A percentile compares a stretch with the other conserved stretches of the same genome.
These are phyloP conservation scores for Nigrospora oryzae DNA, from an alignment of 2,329 filamentous ascomycete genomes.

Conservation along the genomic window DNA sequence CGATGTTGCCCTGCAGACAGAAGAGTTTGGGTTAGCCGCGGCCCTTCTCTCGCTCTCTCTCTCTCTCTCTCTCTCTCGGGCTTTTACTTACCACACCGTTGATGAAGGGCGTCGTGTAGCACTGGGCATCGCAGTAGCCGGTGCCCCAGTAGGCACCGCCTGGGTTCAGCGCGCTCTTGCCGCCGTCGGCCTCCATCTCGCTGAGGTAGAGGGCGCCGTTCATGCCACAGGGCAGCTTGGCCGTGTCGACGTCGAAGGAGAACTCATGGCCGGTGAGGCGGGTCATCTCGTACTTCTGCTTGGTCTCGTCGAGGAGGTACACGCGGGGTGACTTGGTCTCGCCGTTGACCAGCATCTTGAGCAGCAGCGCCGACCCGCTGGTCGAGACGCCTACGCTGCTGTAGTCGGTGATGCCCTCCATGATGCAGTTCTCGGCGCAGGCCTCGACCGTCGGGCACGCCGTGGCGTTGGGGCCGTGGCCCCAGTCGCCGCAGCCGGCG, in stretches of 20 bases:
- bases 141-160: slow-evolving; percentile 27
- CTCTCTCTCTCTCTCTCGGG: not conserved
- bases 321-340: slow-evolving; percentile 33
- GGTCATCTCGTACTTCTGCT: slow-evolving; percentile 50
- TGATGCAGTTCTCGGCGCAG: slow-evolving; percentile 43
- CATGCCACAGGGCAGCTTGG: slow-evolving; percentile 51
- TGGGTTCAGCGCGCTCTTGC: slow-evolving; percentile 32
- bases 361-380: slow-evolving; percentile 22
- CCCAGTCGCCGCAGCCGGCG: slow-evolving; percentile 24
- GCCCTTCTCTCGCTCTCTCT: too few species aligned
- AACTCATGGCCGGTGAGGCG: slow-evolving; percentile 52
- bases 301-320: slow-evolving; percentile 46
- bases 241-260: slow-evolving; percentile 56
- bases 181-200: slow-evolving; percentile 51
- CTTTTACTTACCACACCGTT: slow-evolving; percentile 23
- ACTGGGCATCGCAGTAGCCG: slow-evolving; percentile 29
- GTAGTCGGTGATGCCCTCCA: slow-evolving; percentile 42
- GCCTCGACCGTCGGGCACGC: slow-evolving; percentile 38
- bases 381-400: slow-evolving; percentile 21
- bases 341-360: slow-evolving; percentile 25
- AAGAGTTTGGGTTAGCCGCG: not conserved
- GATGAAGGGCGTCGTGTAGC: slow-evolving; percentile 24
- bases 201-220: slow-evolving; percentile 57
- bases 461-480: slow-evolving; percentile 25
- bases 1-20: slow-evolving; percentile 20